Conservation (phyloP, 1,284 basidiomycete genomes). For the Tilletia indica region DNA sequence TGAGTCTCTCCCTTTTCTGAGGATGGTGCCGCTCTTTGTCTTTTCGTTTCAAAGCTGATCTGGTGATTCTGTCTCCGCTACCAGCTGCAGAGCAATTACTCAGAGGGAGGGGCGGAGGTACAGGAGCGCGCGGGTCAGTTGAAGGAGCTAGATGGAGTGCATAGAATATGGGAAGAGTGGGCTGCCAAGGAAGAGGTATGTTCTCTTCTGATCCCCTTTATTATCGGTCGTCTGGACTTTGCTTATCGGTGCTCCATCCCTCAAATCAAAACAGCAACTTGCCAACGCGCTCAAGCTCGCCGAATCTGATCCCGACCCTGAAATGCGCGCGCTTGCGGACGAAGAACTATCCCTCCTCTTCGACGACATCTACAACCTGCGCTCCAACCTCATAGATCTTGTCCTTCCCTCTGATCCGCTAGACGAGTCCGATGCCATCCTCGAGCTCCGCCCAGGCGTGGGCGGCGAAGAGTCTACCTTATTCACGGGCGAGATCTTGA, state of each 20-base stretch:
- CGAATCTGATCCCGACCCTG: slow-evolving; percentile 63
- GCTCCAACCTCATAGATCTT: slow-evolving; percentile 66
- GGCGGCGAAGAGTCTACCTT: slow-evolving; percentile 85
- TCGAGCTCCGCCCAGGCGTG: slow-evolving; percentile 89
- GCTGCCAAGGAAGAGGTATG: slow-evolving; percentile 54
- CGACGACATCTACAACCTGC: slow-evolving; percentile 60
- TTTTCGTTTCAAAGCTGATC: no score
- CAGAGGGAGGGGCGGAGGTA: background rate
- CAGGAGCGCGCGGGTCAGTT: slow-evolving; percentile 36
- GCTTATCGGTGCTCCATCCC: slow-evolving; percentile 26
- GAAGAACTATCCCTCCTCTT: slow-evolving; percentile 68
- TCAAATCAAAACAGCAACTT: slow-evolving; percentile 61
- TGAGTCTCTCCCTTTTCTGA: background rate
- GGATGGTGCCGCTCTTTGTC: background rate
- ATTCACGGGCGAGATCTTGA: slow-evolving; percentile 74
- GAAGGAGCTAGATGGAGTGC: slow-evolving; percentile 63
- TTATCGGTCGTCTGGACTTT: no score
- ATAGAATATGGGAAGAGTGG: slow-evolving; percentile 63
- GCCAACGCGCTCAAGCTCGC: slow-evolving; percentile 13
- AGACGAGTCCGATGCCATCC: slow-evolving; percentile 69
- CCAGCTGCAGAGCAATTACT: background rate
- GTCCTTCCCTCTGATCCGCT: slow-evolving; percentile 73
- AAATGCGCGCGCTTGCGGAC: slow-evolving; percentile 72
- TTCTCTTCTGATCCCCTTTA: background rate
- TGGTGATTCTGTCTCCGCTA: no score